Base-by-base conservation (phyloP, 352 stramenopile genomes). In the Phytophthora sansomeana region DNA sequence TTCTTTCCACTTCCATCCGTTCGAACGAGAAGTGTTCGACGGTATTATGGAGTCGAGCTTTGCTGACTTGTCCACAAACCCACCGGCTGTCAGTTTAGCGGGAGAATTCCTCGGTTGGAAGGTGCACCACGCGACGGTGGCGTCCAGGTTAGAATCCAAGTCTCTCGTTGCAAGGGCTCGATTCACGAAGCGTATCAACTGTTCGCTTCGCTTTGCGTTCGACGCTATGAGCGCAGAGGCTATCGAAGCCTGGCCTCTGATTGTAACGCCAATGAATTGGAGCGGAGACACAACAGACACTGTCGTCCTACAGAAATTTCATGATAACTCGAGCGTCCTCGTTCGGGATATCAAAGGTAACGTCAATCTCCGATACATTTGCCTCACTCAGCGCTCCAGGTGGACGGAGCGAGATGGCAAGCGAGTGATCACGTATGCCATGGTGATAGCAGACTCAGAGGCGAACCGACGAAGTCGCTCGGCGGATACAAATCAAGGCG, bases 381-480 rank as follows among this genome's bases (percentile, higher is more conserved):
- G 62, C 33, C 41, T 78, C 10, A 51, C 66, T 0, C 43, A 49
- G 8, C 60, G 70, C 9, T 38, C 58, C 35, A 17, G 44, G 14
- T 60, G 36, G 38, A 51, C 52, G 17, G 69, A 68, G n/a, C 24
- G 30, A 29, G 30, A 43, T 4, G 55, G 56, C 14, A 62, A 75
- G 28, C 70, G 57, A 3, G 50, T 43, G n/a, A 44, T 66, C 7
- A 58, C 50, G 28, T 71, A 61, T 38, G 55, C 42, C 10, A 63
- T 79, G 49, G 47, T 63, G 19, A 68, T 76, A n/a, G 48, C 71
- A 6, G 61, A 75, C 43, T 76, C 71, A 3, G 38, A 51, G 16
- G 67, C 58, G 5, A 79, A 79, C 42, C 43, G 51, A 7, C 67
- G 56, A 4, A 71, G 33, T 10, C 62, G 64, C 16, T 38, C 51